phyloP scores from a whole-genome alignment of 352 stramenopile genomes.

The Aphanomyces cochlioides region DNA sequence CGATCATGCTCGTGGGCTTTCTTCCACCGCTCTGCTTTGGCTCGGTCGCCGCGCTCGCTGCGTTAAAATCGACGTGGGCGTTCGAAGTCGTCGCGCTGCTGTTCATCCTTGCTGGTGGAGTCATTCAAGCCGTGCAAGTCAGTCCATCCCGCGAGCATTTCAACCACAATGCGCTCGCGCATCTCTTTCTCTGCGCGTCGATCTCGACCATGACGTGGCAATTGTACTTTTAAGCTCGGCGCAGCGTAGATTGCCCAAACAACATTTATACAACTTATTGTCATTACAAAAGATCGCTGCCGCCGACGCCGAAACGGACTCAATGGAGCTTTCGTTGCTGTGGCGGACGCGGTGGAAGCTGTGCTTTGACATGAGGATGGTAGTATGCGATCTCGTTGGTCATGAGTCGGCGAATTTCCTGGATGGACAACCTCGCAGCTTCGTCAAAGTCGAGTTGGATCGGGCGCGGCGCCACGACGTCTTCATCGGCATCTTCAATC shows the following conservation, averaged over 20 bases:
- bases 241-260: too few species aligned
- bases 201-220: constrained; percentile 82
- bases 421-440: constrained; percentile 69
- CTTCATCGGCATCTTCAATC: constrained; percentile 54
- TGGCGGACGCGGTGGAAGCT: constrained; percentile 1
- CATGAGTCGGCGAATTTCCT: constrained; percentile 80
- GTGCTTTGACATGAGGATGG: constrained; percentile 40
- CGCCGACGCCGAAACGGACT: not conserved
- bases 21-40: constrained; percentile 78
- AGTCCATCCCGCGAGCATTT: constrained; percentile 78
- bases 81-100: constrained; percentile 80
- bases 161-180: constrained; percentile 86
- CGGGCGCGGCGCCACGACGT: constrained; percentile 74
- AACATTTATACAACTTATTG: too few species aligned
- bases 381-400: constrained; percentile 74
- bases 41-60: constrained; percentile 62
- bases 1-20: constrained; percentile 80
- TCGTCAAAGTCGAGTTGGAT: constrained; percentile 86
- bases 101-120: constrained; percentile 67
- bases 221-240: constrained; percentile 33
- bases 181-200: constrained; percentile 76
- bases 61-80: constrained; percentile 76
- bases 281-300: too few species aligned
- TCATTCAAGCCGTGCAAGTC: constrained; percentile 79
- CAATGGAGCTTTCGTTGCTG: constrained; percentile 13